Conservation (phyloP, 345 rosid species). For the Kandelia obovata region DNA sequence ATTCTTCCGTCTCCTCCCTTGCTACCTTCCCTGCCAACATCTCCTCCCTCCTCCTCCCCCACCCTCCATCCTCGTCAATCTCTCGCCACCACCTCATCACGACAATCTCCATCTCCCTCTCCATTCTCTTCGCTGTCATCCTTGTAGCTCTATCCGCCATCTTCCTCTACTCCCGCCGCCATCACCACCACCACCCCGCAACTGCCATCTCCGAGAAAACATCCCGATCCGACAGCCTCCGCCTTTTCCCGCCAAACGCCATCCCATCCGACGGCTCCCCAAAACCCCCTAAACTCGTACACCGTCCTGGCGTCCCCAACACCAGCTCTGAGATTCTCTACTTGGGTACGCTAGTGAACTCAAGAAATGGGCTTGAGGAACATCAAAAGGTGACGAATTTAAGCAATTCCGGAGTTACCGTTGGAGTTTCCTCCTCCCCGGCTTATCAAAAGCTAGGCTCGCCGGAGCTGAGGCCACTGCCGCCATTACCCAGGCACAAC, state of each 20-base stretch:
- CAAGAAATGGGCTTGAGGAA: slow-evolving; percentile 30
- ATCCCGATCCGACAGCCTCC: slow-evolving; percentile 49
- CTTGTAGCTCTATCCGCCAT: slow-evolving; percentile 40
- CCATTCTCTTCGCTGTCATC: slow-evolving; percentile 52
- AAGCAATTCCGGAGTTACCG: slow-evolving; percentile 36
- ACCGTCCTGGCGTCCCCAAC: slow-evolving; percentile 28
- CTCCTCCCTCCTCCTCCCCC: slow-evolving; percentile 70
- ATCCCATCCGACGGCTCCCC: slow-evolving; percentile 57
- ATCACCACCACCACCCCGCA: slow-evolving; percentile 21
- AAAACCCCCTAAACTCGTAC: slow-evolving; percentile 20
- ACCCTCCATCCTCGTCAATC: slow-evolving; percentile 30
- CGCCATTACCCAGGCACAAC: slow-evolving; percentile 63
- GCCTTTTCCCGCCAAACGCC: slow-evolving; percentile 62
- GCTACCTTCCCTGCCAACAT: slow-evolving; percentile 82
- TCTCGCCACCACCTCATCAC: slow-evolving; percentile 24
- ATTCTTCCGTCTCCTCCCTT: slow-evolving; percentile 33
- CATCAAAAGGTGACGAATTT: slow-evolving; percentile 28
- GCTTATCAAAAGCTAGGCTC: slow-evolving; percentile 63
- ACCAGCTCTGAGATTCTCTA: slow-evolving; percentile 81
- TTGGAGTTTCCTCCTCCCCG: slow-evolving; percentile 42
- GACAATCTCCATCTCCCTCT: slow-evolving; percentile 47
- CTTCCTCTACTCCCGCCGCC: slow-evolving; percentile 44
- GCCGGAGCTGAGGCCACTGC: slow-evolving; percentile 88
- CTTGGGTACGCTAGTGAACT: slow-evolving; percentile 68
- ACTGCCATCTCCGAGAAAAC: slow-evolving; percentile 35